Base-by-base conservation (phyloP, 202 grass and related monocot species). In the Zizania palustris region DNA sequence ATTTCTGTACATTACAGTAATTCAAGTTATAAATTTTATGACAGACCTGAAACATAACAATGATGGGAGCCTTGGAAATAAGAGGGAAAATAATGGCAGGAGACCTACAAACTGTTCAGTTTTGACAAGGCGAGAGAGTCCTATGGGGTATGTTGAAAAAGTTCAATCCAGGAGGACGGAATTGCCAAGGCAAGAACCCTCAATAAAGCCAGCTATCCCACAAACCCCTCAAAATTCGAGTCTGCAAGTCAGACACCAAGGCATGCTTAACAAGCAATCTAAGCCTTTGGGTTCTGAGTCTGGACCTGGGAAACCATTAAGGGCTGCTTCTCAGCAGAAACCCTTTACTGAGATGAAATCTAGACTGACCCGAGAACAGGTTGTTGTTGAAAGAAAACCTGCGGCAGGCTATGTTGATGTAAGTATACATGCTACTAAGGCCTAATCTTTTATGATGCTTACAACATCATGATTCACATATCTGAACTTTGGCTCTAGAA, bases 41-140 rank as follows among this genome's bases (percentile, higher is more conserved):
- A 40, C 88, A 93, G 91, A 93, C 61, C 84, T 93, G 74, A 90
- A 74, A 78, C 69, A 82, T 61, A 81, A 72, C 38, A 85, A 67
- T 53, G 80, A 83, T 39, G 13, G 1, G 1, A 60, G 38, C 66
- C 44, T 55, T 77, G 86, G 50, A 80, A 84, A 71, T 56, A 89
- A 78, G 73, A 69, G 77, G 77, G 76, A 78, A 45, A 81, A 72
- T 44, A 69, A 55, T 75, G 66, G 48, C 5, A 67, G 73, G 43
- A 48, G 72, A 16, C 83, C 46, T 63, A 37, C 18, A 22, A 80
- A 49, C 80, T 45, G 80, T 83, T 74, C 80, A 81, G 7, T 13
- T 19, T 55, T 86, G 68, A 56, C 46, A 69, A 83, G 71, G 16
- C 85, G 78, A 78, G 85, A 88, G 10, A 58, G 48, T 3, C 70